These are phyloP conservation scores for Boeremia lycopersici DNA, from an alignment of 2,329 filamentous ascomycete species.

Conservation along the genomic window DNA sequence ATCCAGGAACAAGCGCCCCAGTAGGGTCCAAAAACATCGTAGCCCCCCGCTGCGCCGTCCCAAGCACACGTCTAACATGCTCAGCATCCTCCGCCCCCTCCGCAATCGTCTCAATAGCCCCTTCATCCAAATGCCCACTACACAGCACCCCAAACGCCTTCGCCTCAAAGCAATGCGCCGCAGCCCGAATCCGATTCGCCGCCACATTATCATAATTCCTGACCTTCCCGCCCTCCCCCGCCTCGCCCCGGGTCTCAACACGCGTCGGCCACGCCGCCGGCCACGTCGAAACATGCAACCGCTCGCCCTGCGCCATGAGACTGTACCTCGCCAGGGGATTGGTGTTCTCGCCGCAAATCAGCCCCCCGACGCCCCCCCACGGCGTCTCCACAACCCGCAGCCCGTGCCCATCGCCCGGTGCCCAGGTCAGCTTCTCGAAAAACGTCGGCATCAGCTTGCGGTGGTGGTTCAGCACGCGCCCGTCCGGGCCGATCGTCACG, in stretches of 20 bases:
- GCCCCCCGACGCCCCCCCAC: slow-evolving; percentile 55
- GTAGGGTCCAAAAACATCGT: slow-evolving; percentile 61
- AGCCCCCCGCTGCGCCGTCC: slow-evolving; percentile 51
- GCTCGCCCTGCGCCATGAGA: slow-evolving; percentile 61
- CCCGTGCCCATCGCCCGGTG: slow-evolving; percentile 58
- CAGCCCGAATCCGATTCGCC: slow-evolving; percentile 59
- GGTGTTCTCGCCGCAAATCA: slow-evolving; percentile 65
- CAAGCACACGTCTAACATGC: slow-evolving; percentile 42
- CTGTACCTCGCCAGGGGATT: slow-evolving; percentile 61
- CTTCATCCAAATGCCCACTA: slow-evolving; percentile 51
- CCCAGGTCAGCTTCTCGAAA: slow-evolving; percentile 63
- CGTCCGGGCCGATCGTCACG: slow-evolving; percentile 53
- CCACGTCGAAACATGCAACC: slow-evolving; percentile 63
- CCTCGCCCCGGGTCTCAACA: slow-evolving; percentile 1
- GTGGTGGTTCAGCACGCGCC: slow-evolving; percentile 58
- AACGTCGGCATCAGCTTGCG: slow-evolving; percentile 63
- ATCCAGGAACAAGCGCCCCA: slow-evolving; percentile 50
- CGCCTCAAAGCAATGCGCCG: slow-evolving; percentile 64
- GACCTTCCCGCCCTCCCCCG: slow-evolving; percentile 3
- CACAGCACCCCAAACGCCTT: slow-evolving; percentile 63
- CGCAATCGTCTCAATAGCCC: slow-evolving; percentile 47
- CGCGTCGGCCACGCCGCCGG: slow-evolving; percentile 62
- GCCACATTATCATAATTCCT: slow-evolving; percentile 61
- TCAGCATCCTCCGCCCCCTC: slow-evolving; percentile 37
- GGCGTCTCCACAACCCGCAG: slow-evolving; percentile 54